phyloP scores from a whole-genome alignment of 805 yeast species.

The Brettanomyces nanus region DNA sequence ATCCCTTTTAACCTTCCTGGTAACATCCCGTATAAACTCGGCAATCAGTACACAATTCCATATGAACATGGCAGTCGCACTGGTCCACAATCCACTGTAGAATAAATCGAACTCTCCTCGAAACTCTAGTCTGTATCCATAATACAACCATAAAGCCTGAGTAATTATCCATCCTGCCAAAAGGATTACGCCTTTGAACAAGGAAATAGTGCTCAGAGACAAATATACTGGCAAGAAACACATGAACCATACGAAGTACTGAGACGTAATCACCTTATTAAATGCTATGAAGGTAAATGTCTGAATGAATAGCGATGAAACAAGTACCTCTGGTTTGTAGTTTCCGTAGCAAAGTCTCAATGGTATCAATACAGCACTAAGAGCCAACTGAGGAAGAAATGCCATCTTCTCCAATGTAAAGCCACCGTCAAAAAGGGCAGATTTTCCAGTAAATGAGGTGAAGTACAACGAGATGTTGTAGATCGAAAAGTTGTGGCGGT shows the following conservation, averaged over 20 bases:
- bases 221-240: conserved; percentile 73
- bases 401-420: conserved; percentile 41
- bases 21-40: conserved; percentile 17
- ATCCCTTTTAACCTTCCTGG: too few relatives aligned
- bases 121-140: conserved; percentile 77
- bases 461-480: conserved; percentile 71
- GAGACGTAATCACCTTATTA: conserved; percentile 86
- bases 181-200: conserved; percentile 33
- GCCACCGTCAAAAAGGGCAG: conserved; percentile 7
- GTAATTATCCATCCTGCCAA: conserved; percentile 55
- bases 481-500: conserved; percentile 88
- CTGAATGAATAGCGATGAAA: conserved; percentile 60
- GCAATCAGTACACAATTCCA: conserved; percentile 18
- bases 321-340: conserved; percentile 16
- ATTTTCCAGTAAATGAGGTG: conserved; percentile 33
- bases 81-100: conserved; percentile 17
- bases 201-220: conserved; percentile 33
- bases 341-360: conserved; percentile 31
- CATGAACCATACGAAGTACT: conserved; percentile 92
- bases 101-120: conserved; percentile 42
- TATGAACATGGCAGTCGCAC: conserved; percentile 18
- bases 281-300: conserved; percentile 71
- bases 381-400: conserved; percentile 70
- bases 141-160: conserved; percentile 72
- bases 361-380: conserved; percentile 57